Evolutionary conservation across 345 rosid genomes (phyloP).

Genomic region (Raphanus raphanistrum): DNA sequence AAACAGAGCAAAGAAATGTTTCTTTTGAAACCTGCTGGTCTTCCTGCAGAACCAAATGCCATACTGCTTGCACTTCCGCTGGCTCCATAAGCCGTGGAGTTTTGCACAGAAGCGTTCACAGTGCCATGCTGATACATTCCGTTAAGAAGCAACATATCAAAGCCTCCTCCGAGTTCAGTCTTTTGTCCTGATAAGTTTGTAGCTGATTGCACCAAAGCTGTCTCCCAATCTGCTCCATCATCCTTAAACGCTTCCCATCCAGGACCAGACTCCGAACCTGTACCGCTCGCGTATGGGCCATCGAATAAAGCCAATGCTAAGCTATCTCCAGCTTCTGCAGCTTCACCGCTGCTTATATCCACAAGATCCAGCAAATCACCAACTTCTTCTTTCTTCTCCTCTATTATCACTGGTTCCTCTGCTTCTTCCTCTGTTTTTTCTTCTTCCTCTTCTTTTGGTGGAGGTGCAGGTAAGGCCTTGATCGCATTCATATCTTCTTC

Average conservation of each 20-base stretch:
- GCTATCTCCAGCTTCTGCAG: neutral
- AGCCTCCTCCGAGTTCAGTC: neutral
- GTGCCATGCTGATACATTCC: neutral
- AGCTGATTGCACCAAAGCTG: neutral
- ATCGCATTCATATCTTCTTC: neutral
- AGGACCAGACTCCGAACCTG: neutral
- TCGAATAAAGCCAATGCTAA: neutral
- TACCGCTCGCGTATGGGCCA: neutral
- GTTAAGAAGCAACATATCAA: neutral
- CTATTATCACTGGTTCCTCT: neutral
- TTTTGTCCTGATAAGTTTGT: neutral
- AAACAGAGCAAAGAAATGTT: neutral
- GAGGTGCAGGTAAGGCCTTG: neutral
- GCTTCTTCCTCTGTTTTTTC: neutral
- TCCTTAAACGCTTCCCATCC: conserved; percentile 1
- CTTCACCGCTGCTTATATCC: neutral
- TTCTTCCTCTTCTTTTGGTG: neutral
- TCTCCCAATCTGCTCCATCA: neutral
- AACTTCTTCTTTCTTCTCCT: neutral
- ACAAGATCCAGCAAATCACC: neutral
- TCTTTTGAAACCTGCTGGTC: neutral
- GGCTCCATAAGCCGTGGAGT: neutral
- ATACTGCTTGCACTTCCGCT: neutral
- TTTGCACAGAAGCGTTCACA: neutral
- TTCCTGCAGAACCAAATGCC: conserved; percentile 1